Base-by-base conservation (phyloP, 768 basidiomycete species). In the Termitomyces sp. region DNA sequence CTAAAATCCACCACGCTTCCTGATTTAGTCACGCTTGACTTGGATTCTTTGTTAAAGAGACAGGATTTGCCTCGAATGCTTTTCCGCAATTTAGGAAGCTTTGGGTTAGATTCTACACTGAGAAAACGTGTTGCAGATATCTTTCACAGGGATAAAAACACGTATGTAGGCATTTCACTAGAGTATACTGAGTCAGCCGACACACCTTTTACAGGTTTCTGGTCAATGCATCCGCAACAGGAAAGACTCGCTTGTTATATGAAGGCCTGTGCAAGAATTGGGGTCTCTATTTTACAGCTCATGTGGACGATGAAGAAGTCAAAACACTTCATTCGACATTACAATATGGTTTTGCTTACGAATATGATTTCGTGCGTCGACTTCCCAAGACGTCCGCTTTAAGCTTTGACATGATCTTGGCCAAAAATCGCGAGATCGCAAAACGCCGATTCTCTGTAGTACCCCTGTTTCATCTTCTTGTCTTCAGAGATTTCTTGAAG, bases 181-280 rank as follows among this genome's bases (percentile, higher is more conserved):
- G 15, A 3, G 17, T 43, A 28, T n/a, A 47, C 9, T 14, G 1
- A 10, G 6, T n/a, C 15, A 40, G 1, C 9, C 41, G 23, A 35
- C 19, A 9, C 9, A 10, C 3, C 42, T 35, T 44, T 10, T 37
- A 9, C 15, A 50, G 55, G 21, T 33, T 56, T 35, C 15, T 56
- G 1, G 48, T 56, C 9, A 56, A 56, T 19, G 40, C 45, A 14
- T 47, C 58, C 1, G 58, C 23, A 0, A 55, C 58, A 0, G 45
- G 44, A 7, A 56, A 59, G 46, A 55, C 53, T 3, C 58, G 58
- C 8, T 44, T 59, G 23, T 21, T 44, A 14, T 50, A 23, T n/a
- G 54, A 59, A 41, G 54, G 57, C 33, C 57, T 58, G 11, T 58
- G 53, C 31, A 31, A 54, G 3, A 17, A 58, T 17, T 59, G 58